Evolutionary conservation across 495 filamentous ascomycete genomes (phyloP), one percentile per base, ranked within the genome.

Genomic region (Podospora comata): DNA sequence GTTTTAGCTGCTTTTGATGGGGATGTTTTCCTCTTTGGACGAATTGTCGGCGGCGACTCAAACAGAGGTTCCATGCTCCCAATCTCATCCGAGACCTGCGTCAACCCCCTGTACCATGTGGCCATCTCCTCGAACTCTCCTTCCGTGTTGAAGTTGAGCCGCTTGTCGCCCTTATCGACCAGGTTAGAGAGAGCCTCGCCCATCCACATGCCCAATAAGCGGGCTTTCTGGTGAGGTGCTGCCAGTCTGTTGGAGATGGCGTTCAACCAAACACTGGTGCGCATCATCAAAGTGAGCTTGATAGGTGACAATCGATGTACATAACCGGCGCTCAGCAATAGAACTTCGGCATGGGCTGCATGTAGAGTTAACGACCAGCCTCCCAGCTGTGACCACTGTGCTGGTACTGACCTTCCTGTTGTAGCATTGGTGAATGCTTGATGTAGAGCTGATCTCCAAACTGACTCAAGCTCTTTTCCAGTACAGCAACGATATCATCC

Each of bases 371-470:
- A 78, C 65, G 30, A 53, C 53, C 18, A n/a, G 7, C 55, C 28
- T 18, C 16, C 20, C 15, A 60, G 59, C 59, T 30, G 53, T 67
- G 19, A 57, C 18, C 11, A 61, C 16, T 32, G 30, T 32, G 28
- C 30, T 18, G 20, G 55, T 53, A 78, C 78, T 66, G 73, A 91
- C 92, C 91, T 86, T 97, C 92, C 84, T 99, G 95, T 70, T 92
- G 89, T 44, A 92, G 74, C 23, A 90, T 86, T 2, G 93, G 89
- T 5, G 89, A 87, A 75, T 97, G 92, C 67, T 89, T 91, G 71
- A 97, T 93, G 73, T 90, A 94, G 48, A 97, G 81, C 64, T 91
- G 88, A 71, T 98, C 94, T 13, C 90, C 91, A 74, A 97, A 97
- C 48, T 91, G 85, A 60, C 80, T 79, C 28, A 97, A 80, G 62